These are phyloP conservation scores for Cryptococcus floricola DNA, from an alignment of 1,284 basidiomycete genomes.

Conservation along the genomic window DNA sequence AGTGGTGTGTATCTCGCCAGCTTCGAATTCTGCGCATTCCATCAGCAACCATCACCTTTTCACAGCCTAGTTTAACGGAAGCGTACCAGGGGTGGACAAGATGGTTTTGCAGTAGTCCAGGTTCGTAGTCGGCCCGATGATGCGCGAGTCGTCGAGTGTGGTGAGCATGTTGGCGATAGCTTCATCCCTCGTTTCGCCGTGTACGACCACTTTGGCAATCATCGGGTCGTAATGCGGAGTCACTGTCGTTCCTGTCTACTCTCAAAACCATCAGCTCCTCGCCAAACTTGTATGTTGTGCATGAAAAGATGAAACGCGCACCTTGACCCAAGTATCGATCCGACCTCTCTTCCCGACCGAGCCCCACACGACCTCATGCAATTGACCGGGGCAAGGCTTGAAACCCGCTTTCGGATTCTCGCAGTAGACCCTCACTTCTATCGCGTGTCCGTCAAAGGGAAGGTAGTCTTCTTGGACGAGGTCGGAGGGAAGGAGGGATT, in stretches of 20 bases:
- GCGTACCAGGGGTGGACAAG: constrained; percentile 47
- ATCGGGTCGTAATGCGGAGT: constrained; percentile 60
- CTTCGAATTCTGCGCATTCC: not conserved
- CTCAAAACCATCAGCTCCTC: not conserved
- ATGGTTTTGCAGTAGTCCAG: constrained; percentile 56
- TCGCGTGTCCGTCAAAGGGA: constrained; percentile 46
- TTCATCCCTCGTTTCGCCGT: constrained; percentile 18
- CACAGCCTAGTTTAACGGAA: constrained; percentile 9
- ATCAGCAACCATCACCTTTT: constrained; percentile 10
- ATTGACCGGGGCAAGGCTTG: constrained; percentile 59
- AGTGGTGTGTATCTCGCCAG: not conserved
- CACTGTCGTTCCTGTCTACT: constrained; percentile 49
- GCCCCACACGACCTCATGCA: constrained; percentile 56
- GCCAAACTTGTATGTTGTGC: not conserved
- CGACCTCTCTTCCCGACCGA: constrained; percentile 29
- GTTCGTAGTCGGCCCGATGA: constrained; percentile 59
- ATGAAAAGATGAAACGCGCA: not conserved
- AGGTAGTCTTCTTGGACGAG: constrained; percentile 23
- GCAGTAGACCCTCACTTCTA: constrained; percentile 63
- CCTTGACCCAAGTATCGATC: constrained; percentile 33
- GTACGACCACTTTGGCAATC: constrained; percentile 33
- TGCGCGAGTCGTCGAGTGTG: constrained; percentile 48
- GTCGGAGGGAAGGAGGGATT: constrained; percentile 47
- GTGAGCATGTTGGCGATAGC: constrained; percentile 19
- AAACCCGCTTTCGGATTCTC: constrained; percentile 63